Conservation (phyloP, 148 eudicot species). For the Rhododendron simsii region DNA sequence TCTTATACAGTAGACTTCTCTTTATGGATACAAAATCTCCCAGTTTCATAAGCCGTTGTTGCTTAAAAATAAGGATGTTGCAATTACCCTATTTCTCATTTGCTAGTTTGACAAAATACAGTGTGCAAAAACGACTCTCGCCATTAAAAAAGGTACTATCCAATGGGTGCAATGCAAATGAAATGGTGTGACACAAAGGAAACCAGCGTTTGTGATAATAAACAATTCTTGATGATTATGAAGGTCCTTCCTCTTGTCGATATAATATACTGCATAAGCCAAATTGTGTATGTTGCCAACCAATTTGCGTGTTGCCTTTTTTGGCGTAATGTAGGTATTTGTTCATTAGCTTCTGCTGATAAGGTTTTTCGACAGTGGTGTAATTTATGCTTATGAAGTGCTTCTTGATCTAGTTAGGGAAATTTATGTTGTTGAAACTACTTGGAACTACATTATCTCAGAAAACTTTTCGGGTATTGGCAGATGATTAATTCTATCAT, state of each 20-base stretch:
- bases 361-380: neutral
- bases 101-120: neutral
- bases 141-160: neutral
- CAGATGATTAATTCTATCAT: neutral
- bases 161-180: neutral
- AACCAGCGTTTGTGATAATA: neutral
- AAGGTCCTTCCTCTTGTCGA: neutral
- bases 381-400: neutral
- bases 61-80: neutral
- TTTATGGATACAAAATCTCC: neutral
- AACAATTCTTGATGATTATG: neutral
- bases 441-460: neutral
- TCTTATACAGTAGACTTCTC: neutral
- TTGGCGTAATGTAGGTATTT: neutral
- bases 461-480: neutral
- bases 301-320: neutral
- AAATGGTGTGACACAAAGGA: neutral
- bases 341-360: slow-evolving; percentile 1
- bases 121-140: neutral
- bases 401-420: neutral
- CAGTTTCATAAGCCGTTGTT: neutral
- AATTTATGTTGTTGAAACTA: neutral
- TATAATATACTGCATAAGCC: neutral
- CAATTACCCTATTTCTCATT: neutral
- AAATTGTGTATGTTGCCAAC: neutral